These are phyloP conservation scores for Dendrobium catenatum DNA, from an alignment of 106 monocot genomes.

Conservation along the genomic window DNA sequence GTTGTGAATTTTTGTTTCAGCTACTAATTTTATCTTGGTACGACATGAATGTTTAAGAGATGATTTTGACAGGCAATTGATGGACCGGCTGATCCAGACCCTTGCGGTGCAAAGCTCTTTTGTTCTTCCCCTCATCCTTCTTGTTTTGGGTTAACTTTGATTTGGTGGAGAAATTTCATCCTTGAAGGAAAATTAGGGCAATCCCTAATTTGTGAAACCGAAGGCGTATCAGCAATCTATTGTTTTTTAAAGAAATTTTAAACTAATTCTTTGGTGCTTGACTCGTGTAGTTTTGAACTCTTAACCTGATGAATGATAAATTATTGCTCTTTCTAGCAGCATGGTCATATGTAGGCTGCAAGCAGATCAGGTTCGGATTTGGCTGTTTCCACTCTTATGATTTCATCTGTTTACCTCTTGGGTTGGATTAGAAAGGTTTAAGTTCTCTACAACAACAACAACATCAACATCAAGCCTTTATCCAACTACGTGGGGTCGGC, in stretches of 20 bases:
- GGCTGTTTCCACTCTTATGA: too few species aligned
- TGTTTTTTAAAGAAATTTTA: not conserved
- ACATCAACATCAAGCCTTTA: too few species aligned
- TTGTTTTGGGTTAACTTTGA: too few species aligned
- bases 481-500: too few species aligned
- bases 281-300: not conserved
- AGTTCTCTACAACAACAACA: too few species aligned
- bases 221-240: not conserved
- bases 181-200: too few species aligned
- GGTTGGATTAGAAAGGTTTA: not conserved
- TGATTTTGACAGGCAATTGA: not conserved
- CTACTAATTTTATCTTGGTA: not conserved
- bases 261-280: not conserved
- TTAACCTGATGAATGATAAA: not conserved
- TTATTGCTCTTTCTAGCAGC: not conserved
- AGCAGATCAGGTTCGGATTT: too few species aligned
- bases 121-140: too few species aligned
- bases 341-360: not conserved
- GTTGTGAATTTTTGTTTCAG: not conserved
- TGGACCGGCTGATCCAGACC: too few species aligned
- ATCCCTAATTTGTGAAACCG: too few species aligned
- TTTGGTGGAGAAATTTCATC: too few species aligned
- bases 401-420: not conserved
- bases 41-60: not conserved
- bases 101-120: too few species aligned